Base-by-base conservation (phyloP, 805 yeast genomes). In the Spathaspora gorwiae region DNA sequence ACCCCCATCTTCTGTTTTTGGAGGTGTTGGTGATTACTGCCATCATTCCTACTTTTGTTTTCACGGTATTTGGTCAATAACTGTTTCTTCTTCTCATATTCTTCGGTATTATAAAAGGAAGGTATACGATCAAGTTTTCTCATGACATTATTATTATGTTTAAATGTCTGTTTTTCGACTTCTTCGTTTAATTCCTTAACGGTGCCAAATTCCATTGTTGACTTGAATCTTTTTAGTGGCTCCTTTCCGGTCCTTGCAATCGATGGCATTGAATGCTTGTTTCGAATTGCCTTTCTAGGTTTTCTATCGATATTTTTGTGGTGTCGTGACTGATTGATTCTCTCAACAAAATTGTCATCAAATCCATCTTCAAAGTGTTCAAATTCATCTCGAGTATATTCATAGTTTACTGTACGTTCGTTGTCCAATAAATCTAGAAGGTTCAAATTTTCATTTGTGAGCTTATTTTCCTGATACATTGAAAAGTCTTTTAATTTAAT, bases 91-190 rank as follows among this genome's bases (percentile, higher is more conserved):
- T 40, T 50, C 44, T 49, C 50, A 27, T 42, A 42, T 26, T 51
- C 44, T 15, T 42, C 54, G 26, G 50, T 53, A 40, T 55, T 50
- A 47, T 68, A 67, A 47, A 71, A 71, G 0, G 74, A 68, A 0
- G 76, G 75, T 41, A 71, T 71, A 31, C 76, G 50, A 45, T 68
- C 72, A 36, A 71, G 52, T 47, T 66, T 69, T 32, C 61, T 49
- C 27, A 68, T 66, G 32, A 71, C 59, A 42, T 60, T 59, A 46
- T 66, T 63, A 43, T 61, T 64, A 44, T 59, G 56, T 41, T 68
- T 68, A 49, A 66, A 65, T 1, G 54, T 50, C 1, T 66, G 68
- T 30, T 57, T 60, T 40, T 52, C 60, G 4, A 40, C 42, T 26
- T 30, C 42, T 6, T 35, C 41, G 5, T 42, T 43, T 2, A 48